Percentiles rank a stretch among this genome's conserved stretches.
Conservation (phyloP, 2,329 filamentous ascomycete genomes). For the Alternaria burnsii region DNA sequence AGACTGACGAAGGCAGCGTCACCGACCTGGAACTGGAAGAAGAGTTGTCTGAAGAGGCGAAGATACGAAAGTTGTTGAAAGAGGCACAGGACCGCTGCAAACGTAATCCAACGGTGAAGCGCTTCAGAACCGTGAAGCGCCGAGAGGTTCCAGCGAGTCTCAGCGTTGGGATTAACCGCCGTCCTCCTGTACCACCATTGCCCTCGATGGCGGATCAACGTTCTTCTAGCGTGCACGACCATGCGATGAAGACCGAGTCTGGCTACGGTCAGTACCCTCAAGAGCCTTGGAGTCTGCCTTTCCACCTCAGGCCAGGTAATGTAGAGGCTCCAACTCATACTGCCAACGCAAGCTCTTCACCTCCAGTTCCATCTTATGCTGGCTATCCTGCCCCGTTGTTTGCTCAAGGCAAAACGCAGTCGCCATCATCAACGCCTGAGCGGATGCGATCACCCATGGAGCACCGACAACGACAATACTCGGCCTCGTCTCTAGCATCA, state of each 20-base stretch:
- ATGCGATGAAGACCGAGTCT: not conserved
- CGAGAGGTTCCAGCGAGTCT: constrained; percentile 10
- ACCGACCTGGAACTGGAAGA: constrained; percentile 28
- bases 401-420: constrained; percentile 1
- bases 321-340: not conserved
- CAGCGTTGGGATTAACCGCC: not conserved
- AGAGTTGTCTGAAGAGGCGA: constrained; percentile 23
- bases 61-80: constrained; percentile 33
- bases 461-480: constrained; percentile 8
- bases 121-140: constrained; percentile 27
- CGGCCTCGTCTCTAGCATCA: not conserved
- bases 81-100: constrained; percentile 32
- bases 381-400: constrained; percentile 1
- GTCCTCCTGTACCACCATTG: constrained; percentile 6
- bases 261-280: constrained; percentile 5
- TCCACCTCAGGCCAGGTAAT: not conserved
- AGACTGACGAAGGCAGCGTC: constrained; percentile 29
- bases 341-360: not conserved
- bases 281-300: constrained; percentile 15
- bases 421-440: not conserved
- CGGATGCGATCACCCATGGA: constrained; percentile 6
- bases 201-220: not conserved
- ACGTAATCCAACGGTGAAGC: constrained; percentile 31
- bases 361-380: not conserved
- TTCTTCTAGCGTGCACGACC: not conserved